phyloP scores from a whole-genome alignment of 192 early-diverging fungal species.

The Gryganskiella cystojenkinii region DNA sequence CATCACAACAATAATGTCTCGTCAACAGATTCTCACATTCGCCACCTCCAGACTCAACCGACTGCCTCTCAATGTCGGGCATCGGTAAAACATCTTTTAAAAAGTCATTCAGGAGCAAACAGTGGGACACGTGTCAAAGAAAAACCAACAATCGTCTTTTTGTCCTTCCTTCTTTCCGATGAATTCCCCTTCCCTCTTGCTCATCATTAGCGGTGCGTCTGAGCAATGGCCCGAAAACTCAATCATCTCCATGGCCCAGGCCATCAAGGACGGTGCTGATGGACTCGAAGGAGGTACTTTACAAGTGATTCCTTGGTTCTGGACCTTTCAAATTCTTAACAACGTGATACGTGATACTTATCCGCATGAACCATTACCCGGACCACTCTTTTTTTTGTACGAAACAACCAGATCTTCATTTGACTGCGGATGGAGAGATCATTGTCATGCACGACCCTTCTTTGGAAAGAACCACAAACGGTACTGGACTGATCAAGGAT shows the following conservation, averaged over 20 bases:
- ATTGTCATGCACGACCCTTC: conserved; percentile 66
- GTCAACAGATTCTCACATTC: conserved; percentile 33
- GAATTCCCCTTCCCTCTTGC: background rate
- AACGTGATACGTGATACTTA: background rate
- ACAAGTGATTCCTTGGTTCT: background rate
- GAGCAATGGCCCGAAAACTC: conserved; percentile 67
- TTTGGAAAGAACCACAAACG: conserved; percentile 62
- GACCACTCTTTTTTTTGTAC: background rate
- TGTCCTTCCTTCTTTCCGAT: background rate
- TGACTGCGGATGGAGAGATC: conserved; percentile 63
- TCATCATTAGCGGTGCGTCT: conserved; percentile 54
- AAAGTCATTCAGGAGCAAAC: too few species aligned
- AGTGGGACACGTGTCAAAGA: background rate
- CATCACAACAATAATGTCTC: conserved; percentile 15
- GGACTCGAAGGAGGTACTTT: conserved; percentile 60
- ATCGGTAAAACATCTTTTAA: conserved; percentile 29
- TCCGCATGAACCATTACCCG: conserved; percentile 19
- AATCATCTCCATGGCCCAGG: conserved; percentile 60
- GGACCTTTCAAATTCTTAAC: background rate
- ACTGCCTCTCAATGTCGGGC: conserved; percentile 31
- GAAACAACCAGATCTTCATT: conserved; percentile 57
- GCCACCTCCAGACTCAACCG: conserved; percentile 28
- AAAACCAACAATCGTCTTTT: conserved; percentile 3
- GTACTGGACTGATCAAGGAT: conserved; percentile 53
- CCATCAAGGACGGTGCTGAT: conserved; percentile 59